Conservation (phyloP, 768 basidiomycete genomes). For the Suillus alpinus region DNA sequence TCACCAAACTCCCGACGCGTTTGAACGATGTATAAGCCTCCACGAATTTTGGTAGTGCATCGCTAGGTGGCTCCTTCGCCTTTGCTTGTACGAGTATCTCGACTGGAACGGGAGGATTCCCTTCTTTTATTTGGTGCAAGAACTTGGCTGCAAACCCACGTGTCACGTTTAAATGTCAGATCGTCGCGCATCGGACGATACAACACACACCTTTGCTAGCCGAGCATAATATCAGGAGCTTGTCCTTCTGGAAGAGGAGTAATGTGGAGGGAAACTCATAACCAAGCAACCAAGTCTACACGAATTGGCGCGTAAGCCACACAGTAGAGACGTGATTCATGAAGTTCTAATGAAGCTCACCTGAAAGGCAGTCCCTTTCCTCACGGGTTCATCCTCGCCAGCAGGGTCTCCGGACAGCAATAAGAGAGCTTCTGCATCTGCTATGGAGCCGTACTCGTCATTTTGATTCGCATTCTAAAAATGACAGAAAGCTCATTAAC, state of each 20-base stretch:
- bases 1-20: constrained; percentile 72
- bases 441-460: constrained; percentile 70
- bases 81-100: constrained; percentile 80
- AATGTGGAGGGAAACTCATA: constrained; percentile 97
- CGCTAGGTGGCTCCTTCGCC: constrained; percentile 72
- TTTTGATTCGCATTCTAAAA: constrained; percentile 60
- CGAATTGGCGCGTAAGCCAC: constrained; percentile 8
- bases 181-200: constrained; percentile 2
- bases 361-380: constrained; percentile 90
- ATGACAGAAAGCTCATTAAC: constrained; percentile 12
- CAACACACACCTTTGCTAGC: constrained; percentile 72
- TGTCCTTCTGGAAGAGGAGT: constrained; percentile 76
- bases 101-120: constrained; percentile 55
- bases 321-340: background rate
- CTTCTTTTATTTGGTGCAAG: constrained; percentile 70
- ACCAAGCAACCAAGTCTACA: constrained; percentile 91
- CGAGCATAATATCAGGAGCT: constrained; percentile 78
- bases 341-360: constrained; percentile 40
- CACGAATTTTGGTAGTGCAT: constrained; percentile 70
- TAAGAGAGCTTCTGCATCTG: constrained; percentile 66
- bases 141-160: constrained; percentile 65
- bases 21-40: constrained; percentile 56
- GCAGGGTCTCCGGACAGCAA: constrained; percentile 76
- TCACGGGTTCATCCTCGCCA: constrained; percentile 84
- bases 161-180: constrained; percentile 8